Evolutionary conservation across 2,329 filamentous ascomycete genomes (phyloP).

Genomic region (Cladophialophora immunda): DNA sequence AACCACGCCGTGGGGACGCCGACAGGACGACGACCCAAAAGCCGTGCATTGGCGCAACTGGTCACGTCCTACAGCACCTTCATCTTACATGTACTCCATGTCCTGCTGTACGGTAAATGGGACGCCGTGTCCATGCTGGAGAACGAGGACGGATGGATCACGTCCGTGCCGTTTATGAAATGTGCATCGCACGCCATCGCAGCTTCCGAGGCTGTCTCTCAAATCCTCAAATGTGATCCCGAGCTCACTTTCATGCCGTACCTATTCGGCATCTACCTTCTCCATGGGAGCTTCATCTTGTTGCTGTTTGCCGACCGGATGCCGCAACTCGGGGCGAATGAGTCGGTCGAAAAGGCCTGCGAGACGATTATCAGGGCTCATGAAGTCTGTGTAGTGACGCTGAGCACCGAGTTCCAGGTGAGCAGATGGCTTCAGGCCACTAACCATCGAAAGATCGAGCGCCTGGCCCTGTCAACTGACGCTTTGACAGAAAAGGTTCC

Average conservation of each 20-base stretch:
- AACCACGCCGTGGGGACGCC: conserved; percentile 19
- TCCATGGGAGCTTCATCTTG: conserved; percentile 61
- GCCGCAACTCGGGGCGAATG: conserved; percentile 42
- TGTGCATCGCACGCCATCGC: conserved; percentile 56
- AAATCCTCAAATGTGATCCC: conserved; percentile 58
- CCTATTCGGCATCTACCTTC: conserved; percentile 61
- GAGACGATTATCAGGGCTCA: conserved; percentile 61
- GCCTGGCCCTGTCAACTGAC: neutral
- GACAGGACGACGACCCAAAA: conserved; percentile 35
- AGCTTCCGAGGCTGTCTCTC: conserved; percentile 56
- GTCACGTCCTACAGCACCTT: conserved; percentile 58
- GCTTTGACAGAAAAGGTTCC: conserved; percentile 59
- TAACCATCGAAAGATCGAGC: neutral
- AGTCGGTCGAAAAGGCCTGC: conserved; percentile 55
- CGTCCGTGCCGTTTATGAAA: conserved; percentile 55
- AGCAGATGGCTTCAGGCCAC: neutral
- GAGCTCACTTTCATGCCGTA: conserved; percentile 63
- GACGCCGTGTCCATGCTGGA: conserved; percentile 61
- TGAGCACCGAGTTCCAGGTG: conserved; percentile 57
- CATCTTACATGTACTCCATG: conserved; percentile 59
- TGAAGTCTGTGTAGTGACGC: conserved; percentile 60
- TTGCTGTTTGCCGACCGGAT: conserved; percentile 60
- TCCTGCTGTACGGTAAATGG: conserved; percentile 60
- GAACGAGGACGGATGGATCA: conserved; percentile 57
- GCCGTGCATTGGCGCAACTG: conserved; percentile 46